A percentile compares a stretch with the other conserved stretches of the same genome.
phyloP scores from a whole-genome alignment of 2,329 filamentous ascomycete genomes.

The Cladosporium colombiae region DNA sequence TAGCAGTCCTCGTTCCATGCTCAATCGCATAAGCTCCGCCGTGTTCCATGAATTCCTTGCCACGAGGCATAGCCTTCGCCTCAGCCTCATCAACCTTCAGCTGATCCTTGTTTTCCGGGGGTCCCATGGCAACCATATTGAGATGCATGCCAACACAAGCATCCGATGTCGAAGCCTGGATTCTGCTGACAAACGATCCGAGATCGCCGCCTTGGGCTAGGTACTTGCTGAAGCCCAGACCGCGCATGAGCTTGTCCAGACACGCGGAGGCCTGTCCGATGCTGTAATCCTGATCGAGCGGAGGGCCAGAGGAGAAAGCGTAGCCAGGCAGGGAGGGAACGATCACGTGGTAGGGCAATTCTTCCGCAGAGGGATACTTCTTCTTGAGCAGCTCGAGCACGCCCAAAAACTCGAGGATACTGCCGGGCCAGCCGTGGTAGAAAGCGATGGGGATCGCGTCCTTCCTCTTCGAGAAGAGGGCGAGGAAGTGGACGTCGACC shows the following conservation, averaged over 20 bases:
- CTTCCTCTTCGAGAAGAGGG: constrained; percentile 54
- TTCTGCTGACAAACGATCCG: constrained; percentile 44
- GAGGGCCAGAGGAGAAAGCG: constrained; percentile 49
- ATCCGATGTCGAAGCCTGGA: constrained; percentile 34
- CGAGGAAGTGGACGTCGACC: constrained; percentile 55
- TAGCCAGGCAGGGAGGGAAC: constrained; percentile 57
- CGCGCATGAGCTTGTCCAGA: constrained; percentile 54
- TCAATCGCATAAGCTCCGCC: constrained; percentile 54
- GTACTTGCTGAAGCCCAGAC: constrained; percentile 54
- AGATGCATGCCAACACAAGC: constrained; percentile 30
- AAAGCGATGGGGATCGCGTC: constrained; percentile 41
- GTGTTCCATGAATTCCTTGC: constrained; percentile 41
- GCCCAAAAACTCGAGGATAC: constrained; percentile 37
- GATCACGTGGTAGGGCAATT: constrained; percentile 58
- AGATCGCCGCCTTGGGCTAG: constrained; percentile 59
- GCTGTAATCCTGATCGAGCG: constrained; percentile 46
- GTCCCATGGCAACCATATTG: constrained; percentile 28
- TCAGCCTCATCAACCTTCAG: constrained; percentile 38
- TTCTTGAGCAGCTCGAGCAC: constrained; percentile 34
- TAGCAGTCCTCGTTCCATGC: constrained; percentile 58
- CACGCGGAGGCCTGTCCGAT: constrained; percentile 42
- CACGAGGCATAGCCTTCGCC: constrained; percentile 40
- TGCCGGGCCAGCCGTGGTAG: constrained; percentile 42
- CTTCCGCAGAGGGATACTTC: constrained; percentile 48
- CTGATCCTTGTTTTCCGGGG: constrained; percentile 30